Evolutionary conservation across 306 rosid genomes (phyloP).

Genomic region (Dicorynia guianensis): DNA sequence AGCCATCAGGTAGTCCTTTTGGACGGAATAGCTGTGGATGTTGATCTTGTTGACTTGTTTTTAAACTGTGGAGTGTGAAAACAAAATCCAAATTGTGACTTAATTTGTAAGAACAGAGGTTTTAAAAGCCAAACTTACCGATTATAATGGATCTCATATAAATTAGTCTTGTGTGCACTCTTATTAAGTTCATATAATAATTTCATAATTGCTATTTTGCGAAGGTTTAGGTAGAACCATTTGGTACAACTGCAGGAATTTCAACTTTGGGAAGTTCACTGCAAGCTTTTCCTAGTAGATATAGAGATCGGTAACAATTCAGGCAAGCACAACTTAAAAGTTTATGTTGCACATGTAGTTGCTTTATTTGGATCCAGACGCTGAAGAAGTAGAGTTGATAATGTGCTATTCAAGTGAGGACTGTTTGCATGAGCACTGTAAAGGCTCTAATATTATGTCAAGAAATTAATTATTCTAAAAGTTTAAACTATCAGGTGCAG

Average conservation of each 20-base stretch:
- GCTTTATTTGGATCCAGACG: too few species aligned
- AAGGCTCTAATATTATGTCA: too few species aligned
- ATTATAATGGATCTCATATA: background rate
- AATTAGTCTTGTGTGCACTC: background rate
- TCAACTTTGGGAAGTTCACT: constrained; percentile 59
- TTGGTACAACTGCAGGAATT: too few species aligned
- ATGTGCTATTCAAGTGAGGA: constrained; percentile 65
- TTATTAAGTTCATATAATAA: too few species aligned
- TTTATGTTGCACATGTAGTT: too few species aligned
- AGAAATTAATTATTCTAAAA: too few species aligned
- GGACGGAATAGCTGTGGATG: background rate
- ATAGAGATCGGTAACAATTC: constrained; percentile 52
- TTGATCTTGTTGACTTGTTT: constrained; percentile 18
- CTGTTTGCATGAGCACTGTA: constrained; percentile 54
- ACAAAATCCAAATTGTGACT: constrained; percentile 2
- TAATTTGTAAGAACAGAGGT: constrained; percentile 21
- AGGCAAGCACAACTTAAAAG: constrained; percentile 63
- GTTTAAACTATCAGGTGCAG: too few species aligned
- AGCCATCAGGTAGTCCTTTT: constrained; percentile 68
- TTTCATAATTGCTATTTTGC: too few species aligned
- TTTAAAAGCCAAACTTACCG: background rate
- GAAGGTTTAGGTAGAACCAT: too few species aligned
- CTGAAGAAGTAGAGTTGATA: too few species aligned
- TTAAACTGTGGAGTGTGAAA: constrained; percentile 4
- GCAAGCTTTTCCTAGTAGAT: constrained; percentile 57